These are phyloP conservation scores for Zizania palustris DNA, from an alignment of 202 grass and related monocot species.

Conservation along the genomic window DNA sequence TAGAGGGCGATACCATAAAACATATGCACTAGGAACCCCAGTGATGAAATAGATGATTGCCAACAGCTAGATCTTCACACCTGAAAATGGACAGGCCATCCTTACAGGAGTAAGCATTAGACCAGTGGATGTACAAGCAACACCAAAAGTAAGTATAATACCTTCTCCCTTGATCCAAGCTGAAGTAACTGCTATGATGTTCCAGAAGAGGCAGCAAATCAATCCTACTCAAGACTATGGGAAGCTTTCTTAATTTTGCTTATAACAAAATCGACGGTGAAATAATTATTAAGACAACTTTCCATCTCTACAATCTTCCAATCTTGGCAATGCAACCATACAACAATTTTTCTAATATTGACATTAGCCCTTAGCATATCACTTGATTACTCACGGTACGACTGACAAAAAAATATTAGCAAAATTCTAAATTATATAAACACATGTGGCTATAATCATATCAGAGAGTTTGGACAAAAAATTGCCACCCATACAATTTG, in stretches of 20 bases:
- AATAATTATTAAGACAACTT: too few relatives aligned
- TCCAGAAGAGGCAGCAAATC: conserved; percentile 87
- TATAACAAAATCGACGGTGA: too few relatives aligned
- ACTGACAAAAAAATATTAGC: too few relatives aligned
- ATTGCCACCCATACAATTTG: too few relatives aligned
- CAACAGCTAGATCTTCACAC: conserved; percentile 95
- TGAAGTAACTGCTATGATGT: conserved; percentile 86
- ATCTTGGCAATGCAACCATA: too few relatives aligned
- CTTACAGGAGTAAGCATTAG: conserved; percentile 20
- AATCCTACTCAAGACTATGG: conserved; percentile 68
- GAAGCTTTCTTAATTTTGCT: conserved; percentile 32
- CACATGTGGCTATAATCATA: too few relatives aligned
- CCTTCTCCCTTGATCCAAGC: conserved; percentile 99
- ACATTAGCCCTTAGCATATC: too few relatives aligned
- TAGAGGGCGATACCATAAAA: conserved; percentile 98
- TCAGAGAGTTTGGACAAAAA: too few relatives aligned
- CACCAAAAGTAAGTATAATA: conserved; percentile 8
- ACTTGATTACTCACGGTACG: too few relatives aligned
- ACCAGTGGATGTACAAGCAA: conserved; percentile 22
- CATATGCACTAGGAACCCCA: conserved; percentile 94
- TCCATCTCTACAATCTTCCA: too few relatives aligned
- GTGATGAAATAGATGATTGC: conserved; percentile 97
- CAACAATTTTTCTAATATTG: too few relatives aligned
- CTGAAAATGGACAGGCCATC: conserved; percentile 48
- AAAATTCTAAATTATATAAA: too few relatives aligned